Evolutionary conservation across 179 eudicot genomes (phyloP).

Genomic region (Pouteria campechiana): DNA sequence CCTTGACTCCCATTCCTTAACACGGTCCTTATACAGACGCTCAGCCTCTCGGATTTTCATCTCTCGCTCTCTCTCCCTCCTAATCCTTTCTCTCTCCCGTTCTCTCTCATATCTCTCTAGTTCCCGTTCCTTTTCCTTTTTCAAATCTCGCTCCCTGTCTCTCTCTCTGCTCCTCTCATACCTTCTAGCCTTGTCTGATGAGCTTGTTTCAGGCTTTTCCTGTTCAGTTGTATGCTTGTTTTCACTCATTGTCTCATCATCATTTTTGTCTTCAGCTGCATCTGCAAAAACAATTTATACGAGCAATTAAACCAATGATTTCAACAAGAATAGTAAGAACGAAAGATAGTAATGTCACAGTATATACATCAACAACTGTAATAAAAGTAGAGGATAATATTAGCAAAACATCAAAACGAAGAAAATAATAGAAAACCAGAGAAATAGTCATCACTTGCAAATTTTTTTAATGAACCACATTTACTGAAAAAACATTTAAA

Average conservation of each 20-base stretch:
- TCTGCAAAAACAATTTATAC: conserved; percentile 9
- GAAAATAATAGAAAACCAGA: too few relatives aligned
- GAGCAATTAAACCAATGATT: too few relatives aligned
- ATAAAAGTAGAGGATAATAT: too few relatives aligned
- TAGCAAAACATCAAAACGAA: too few relatives aligned
- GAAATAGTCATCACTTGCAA: too few relatives aligned
- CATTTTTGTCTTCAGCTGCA: conserved; percentile 61
- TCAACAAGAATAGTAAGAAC: too few relatives aligned
- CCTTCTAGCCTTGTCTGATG: conserved; percentile 77
- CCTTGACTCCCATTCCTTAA: conserved; percentile 85
- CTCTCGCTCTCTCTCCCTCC: conserved; percentile 87
- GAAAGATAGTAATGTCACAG: too few relatives aligned
- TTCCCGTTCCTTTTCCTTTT: conserved; percentile 82
- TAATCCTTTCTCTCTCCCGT: conserved; percentile 82
- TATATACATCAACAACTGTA: too few relatives aligned
- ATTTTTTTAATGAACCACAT: too few relatives aligned
- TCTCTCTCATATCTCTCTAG: conserved; percentile 91
- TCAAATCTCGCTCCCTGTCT: conserved; percentile 61
- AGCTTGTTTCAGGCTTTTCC: conserved; percentile 55
- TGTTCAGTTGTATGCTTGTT: conserved; percentile 37
- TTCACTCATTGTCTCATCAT: conserved; percentile 62
- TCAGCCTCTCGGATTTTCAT: conserved; percentile 77
- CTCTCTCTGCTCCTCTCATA: conserved; percentile 53
- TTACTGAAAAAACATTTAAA: too few relatives aligned
- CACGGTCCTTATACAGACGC: conserved; percentile 56